These are phyloP conservation scores for Massospora cicadina DNA, from an alignment of 371 early-diverging fungal genomes.

Conservation along the genomic window DNA sequence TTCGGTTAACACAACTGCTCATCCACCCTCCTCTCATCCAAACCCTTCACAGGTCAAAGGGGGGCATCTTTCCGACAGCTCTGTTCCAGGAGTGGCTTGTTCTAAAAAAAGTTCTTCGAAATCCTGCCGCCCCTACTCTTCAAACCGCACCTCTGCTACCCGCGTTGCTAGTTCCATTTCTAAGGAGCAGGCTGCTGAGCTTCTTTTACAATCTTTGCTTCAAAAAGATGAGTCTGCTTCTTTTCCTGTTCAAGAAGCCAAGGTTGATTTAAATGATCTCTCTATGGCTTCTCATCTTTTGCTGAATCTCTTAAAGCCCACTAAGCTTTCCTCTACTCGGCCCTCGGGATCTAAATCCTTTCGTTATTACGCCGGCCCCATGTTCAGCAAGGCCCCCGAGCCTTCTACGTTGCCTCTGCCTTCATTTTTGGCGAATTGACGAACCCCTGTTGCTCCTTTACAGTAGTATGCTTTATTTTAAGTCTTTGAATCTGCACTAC, in stretches of 20 bases:
- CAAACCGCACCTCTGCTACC: not conserved
- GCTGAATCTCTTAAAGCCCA: not conserved
- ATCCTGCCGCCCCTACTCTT: not conserved
- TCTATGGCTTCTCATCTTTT: slow-evolving; percentile 6
- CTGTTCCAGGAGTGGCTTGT: not conserved
- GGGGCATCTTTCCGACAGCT: not conserved
- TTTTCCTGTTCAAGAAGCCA: not conserved
- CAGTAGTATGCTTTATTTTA: not conserved
- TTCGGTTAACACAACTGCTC: not conserved
- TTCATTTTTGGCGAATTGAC: not conserved
- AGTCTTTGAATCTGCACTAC: not conserved
- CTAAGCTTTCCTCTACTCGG: not conserved
- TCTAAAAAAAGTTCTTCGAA: not conserved
- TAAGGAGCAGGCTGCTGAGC: not conserved
- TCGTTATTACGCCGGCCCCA: slow-evolving; percentile 2
- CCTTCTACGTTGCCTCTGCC: not conserved
- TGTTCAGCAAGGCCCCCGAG: not conserved
- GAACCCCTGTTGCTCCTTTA: not conserved
- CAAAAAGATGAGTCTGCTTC: not conserved
- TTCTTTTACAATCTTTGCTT: not conserved
- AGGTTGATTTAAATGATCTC: not conserved
- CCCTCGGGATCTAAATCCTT: not conserved
- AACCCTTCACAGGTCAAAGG: not conserved
- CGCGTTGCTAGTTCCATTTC: not conserved
- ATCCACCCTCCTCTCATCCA: not conserved